Percentiles rank a stretch among this genome's conserved stretches.
phyloP scores from a whole-genome alignment of 2,329 filamentous ascomycete species.

The Trichoderma sp. region DNA sequence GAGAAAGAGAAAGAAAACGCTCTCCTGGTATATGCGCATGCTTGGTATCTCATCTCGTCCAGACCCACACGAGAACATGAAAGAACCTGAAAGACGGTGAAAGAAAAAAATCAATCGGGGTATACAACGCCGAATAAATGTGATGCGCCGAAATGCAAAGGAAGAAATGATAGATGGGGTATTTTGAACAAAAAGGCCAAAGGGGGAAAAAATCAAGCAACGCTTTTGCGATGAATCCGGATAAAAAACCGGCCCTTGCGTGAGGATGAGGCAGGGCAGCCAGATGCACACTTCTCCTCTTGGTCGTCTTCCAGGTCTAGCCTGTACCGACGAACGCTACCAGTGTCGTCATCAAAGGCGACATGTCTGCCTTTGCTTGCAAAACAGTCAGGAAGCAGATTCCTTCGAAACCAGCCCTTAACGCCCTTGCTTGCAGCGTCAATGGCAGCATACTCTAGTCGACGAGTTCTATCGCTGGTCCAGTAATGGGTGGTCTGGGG shows the following conservation, averaged over 20 bases:
- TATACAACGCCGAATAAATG: slow-evolving; percentile 37
- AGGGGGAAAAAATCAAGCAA: not conserved
- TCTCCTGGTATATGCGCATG: slow-evolving; percentile 10
- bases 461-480: slow-evolving; percentile 62
- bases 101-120: slow-evolving; percentile 25
- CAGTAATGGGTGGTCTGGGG: slow-evolving; percentile 65
- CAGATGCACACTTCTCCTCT: slow-evolving; percentile 27
- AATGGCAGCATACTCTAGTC: slow-evolving; percentile 65
- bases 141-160: slow-evolving; percentile 31
- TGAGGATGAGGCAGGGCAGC: slow-evolving; percentile 9
- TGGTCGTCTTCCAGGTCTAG: slow-evolving; percentile 53
- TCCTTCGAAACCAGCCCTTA: slow-evolving; percentile 57
- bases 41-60: slow-evolving; percentile 10
- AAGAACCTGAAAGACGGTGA: not conserved
- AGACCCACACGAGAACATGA: slow-evolving; percentile 7
- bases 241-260: slow-evolving; percentile 31
- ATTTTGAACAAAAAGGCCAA: not conserved
- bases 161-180: slow-evolving; percentile 18
- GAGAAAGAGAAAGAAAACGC: not conserved
- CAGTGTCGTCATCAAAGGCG: slow-evolving; percentile 60
- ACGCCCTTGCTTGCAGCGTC: slow-evolving; percentile 60
- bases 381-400: slow-evolving; percentile 61
- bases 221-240: slow-evolving; percentile 32
- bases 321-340: slow-evolving; percentile 62
- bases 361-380: slow-evolving; percentile 50